These are phyloP conservation scores for Didymella pomorum DNA, from an alignment of 2,329 filamentous ascomycete species.

Conservation along the genomic window DNA sequence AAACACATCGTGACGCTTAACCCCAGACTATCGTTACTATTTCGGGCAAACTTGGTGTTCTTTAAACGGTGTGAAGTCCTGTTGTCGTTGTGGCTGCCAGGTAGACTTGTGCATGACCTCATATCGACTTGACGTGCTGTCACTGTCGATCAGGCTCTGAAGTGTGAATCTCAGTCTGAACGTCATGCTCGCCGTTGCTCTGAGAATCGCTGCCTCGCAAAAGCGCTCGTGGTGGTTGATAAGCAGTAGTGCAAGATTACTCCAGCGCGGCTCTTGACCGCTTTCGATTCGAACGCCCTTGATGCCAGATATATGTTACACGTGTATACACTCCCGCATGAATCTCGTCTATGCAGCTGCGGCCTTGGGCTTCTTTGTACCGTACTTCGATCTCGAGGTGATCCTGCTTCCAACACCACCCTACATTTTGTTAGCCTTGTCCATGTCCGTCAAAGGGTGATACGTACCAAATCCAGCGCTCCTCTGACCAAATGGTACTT, in stretches of 20 bases:
- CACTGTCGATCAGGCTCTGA: background rate
- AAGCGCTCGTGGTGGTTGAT: background rate
- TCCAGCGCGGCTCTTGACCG: constrained; percentile 8
- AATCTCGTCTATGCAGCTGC: constrained; percentile 32
- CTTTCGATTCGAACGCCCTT: constrained; percentile 31
- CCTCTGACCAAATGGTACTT: constrained; percentile 93
- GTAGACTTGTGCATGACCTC: background rate
- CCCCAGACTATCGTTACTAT: constrained; percentile 11
- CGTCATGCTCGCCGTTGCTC: background rate
- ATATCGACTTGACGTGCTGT: background rate
- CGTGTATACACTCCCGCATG: constrained; percentile 28
- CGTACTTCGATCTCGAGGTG: constrained; percentile 92
- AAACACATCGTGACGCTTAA: constrained; percentile 7
- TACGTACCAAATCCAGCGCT: constrained; percentile 86
- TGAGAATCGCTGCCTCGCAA: too few species aligned
- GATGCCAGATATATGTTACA: constrained; percentile 42
- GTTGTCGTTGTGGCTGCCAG: background rate
- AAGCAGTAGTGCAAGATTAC: background rate
- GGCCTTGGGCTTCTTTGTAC: constrained; percentile 95
- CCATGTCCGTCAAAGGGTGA: background rate
- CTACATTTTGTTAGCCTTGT: constrained; percentile 58
- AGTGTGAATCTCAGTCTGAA: background rate
- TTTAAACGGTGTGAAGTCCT: background rate
- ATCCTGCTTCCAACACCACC: constrained; percentile 87
- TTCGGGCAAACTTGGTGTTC: background rate